These are phyloP conservation scores for Fraxinus xanthoxyloides DNA, from an alignment of 305 asterid species.

Conservation along the genomic window DNA sequence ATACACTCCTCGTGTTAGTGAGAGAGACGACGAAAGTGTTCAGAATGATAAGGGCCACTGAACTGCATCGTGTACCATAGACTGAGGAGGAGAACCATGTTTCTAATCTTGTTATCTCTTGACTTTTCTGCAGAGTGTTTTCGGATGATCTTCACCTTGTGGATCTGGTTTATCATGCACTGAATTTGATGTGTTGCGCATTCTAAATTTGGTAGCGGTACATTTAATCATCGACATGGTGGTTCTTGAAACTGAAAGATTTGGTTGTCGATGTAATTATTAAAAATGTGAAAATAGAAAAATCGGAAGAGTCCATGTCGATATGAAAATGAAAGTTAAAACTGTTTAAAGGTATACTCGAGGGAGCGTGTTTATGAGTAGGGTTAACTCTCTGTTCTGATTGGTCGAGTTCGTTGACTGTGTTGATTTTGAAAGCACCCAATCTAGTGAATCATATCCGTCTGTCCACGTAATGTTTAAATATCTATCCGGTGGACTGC, in stretches of 20 bases:
- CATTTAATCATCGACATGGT: background rate
- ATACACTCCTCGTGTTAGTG: slow-evolving; percentile 66
- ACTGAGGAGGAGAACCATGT: background rate
- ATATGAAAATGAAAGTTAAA: background rate
- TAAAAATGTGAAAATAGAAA: background rate
- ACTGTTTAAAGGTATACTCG: background rate
- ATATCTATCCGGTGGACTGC: background rate
- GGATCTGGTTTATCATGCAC: background rate
- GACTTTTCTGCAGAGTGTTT: background rate
- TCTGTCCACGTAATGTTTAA: background rate
- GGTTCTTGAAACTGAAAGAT: background rate
- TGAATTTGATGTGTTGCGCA: background rate
- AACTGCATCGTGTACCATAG: background rate
- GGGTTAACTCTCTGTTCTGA: background rate
- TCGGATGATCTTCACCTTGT: background rate
- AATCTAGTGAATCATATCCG: background rate
- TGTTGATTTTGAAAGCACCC: background rate
- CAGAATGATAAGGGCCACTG: slow-evolving; percentile 51
- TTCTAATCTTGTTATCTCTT: background rate
- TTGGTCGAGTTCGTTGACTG: background rate
- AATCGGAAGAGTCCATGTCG: background rate
- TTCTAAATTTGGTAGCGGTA: background rate
- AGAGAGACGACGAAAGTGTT: slow-evolving; percentile 55
- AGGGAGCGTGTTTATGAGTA: background rate
- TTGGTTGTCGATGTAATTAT: background rate